Evolutionary conservation across 2,329 filamentous ascomycete genomes (phyloP), one percentile per base, ranked within the genome.

Genomic region (Botrytis fabae): DNA sequence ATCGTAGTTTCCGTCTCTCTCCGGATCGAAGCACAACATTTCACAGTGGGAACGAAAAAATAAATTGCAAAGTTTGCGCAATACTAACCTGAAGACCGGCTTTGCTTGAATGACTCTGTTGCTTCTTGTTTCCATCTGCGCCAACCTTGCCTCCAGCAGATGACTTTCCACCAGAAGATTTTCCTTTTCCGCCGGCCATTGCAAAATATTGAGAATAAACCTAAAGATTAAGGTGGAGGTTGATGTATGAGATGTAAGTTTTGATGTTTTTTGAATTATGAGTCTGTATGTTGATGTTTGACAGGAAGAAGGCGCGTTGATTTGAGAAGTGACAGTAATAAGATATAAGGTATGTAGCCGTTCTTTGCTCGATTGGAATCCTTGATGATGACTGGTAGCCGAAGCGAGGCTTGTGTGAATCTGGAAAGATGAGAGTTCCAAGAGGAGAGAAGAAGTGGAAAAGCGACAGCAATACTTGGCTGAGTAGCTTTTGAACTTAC

Each of bases 131-230:
- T 64, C 76, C 78, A 74, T 81, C 80, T 38, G 76, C 77, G 69
- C 80, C 80, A 51, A 79, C 78, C 77, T 81, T 81, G 72, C 80
- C 80, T 76, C 80, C 80, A n/a, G 80, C 80, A n/a, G 80, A 81
- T 25, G 79, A 80, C 78, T 81, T 81, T 71, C 80, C 80, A 68
- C 79, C 80, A 32, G 79, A 80, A 73, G 79, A 80, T 77, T 81
- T 81, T 77, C 80, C 80, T 75, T 81, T 81, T 75, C 80, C 80
- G 60, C 80, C 80, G 61, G 80, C 79, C 80, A 81, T 81, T 78
- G 75, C 73, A 69, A 69, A 69, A 68, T 68, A 46, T 65, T 70
- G 63, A 71, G 38, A 35, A 46, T 32, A 25, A 46, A 42, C 18
- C 54, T 71, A n/a, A 59, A 40, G 65, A 51, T 48, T 35, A 57